These are phyloP conservation scores for Meyerozyma elateridarum DNA, from an alignment of 1,139 yeast genomes.

Conservation along the genomic window DNA sequence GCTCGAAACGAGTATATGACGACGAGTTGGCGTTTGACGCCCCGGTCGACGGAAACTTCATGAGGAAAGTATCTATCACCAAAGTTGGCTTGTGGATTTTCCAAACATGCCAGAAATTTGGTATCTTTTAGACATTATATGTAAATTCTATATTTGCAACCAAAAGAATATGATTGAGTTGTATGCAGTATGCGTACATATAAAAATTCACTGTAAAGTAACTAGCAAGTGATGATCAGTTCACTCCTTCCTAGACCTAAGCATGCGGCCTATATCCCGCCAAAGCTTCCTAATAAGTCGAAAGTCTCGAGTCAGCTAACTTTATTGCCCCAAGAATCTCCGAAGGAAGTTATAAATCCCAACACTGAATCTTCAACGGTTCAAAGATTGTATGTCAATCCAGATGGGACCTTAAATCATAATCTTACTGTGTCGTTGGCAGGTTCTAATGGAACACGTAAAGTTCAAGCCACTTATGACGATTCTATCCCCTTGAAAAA, in stretches of 20 bases:
- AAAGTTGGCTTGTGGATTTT: constrained; percentile 21
- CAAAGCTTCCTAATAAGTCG: constrained; percentile 1
- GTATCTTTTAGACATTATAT: constrained; percentile 22
- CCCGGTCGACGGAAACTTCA: constrained; percentile 23
- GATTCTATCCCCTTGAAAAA: constrained; percentile 41
- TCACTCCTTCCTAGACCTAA: constrained; percentile 14
- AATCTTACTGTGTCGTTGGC: constrained; percentile 22
- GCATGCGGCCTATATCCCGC: constrained; percentile 7
- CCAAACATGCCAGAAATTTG: constrained; percentile 27
- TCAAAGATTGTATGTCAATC: constrained; percentile 21
- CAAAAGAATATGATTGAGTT: too few relatives aligned
- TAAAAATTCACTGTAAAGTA: too few relatives aligned
- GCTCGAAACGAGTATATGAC: constrained; percentile 15
- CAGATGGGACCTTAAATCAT: constrained; percentile 28
- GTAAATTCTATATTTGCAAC: too few relatives aligned
- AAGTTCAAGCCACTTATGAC: constrained; percentile 28
- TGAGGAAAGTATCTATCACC: constrained; percentile 13
- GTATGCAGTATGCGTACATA: not conserved
- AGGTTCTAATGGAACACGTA: constrained; percentile 7
- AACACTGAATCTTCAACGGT: too few relatives aligned
- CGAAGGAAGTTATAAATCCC: not conserved
- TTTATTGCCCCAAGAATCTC: not conserved
- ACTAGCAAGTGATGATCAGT: constrained; percentile 13
- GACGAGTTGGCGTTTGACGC: constrained; percentile 23
- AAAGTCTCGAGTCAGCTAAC: not conserved